phyloP scores from a whole-genome alignment of 495 filamentous ascomycete species.

The Xylaria curta region DNA sequence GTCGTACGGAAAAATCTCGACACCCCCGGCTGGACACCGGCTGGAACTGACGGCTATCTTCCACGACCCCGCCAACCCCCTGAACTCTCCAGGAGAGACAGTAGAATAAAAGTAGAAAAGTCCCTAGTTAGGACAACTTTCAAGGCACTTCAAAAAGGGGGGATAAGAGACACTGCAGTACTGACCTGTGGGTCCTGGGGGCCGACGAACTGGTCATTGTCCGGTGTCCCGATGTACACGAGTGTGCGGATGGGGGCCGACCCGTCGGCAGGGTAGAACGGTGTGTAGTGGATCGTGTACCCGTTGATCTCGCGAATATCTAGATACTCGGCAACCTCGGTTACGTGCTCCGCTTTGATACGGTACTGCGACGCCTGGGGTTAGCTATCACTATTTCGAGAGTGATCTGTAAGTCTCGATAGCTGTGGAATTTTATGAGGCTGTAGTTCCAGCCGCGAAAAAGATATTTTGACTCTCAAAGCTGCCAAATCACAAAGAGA shows the following conservation, averaged over 20 bases:
- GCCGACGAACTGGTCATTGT: conserved; percentile 91
- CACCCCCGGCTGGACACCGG: no score
- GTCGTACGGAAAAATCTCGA: no score
- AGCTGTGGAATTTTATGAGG: neutral
- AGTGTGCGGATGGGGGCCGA: conserved; percentile 58
- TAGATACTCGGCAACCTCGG: conserved; percentile 86
- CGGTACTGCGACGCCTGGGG: conserved; percentile 62
- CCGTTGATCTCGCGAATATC: conserved; percentile 98
- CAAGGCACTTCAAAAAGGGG: neutral
- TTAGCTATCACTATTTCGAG: neutral
- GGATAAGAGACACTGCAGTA: neutral
- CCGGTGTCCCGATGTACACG: conserved; percentile 94
- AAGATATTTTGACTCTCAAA: neutral
- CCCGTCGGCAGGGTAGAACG: conserved; percentile 68
- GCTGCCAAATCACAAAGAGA: neutral
- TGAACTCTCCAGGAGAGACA: no score
- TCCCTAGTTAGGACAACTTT: neutral
- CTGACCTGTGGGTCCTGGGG: conserved; percentile 67
- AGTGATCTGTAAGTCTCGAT: neutral
- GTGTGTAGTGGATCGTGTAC: conserved; percentile 87
- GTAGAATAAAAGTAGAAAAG: neutral
- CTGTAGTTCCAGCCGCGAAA: neutral
- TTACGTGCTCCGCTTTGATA: conserved; percentile 73
- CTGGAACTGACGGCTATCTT: no score
- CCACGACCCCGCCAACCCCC: no score